A percentile compares a stretch with the other conserved stretches of the same genome.
Evolutionary conservation across 2,329 filamentous ascomycete species (phyloP).

Genomic region (Albophoma yamanashiensis): DNA sequence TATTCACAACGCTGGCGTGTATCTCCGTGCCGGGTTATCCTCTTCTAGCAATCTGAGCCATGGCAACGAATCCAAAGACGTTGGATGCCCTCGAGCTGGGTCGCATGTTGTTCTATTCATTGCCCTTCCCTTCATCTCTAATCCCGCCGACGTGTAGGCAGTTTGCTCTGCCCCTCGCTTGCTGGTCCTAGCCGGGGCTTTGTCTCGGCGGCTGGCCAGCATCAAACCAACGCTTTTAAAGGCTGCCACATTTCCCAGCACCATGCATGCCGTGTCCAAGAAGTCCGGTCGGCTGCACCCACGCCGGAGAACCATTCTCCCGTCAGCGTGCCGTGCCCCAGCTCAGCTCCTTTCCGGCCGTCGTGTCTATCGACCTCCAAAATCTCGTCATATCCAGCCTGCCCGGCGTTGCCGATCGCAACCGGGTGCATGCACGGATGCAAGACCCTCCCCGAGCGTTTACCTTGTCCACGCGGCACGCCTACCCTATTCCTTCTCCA

Average conservation of each 20-base stretch:
- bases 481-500: slow-evolving; percentile 25
- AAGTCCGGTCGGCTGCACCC: not conserved
- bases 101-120: not conserved
- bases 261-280: not conserved
- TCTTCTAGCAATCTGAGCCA: not conserved
- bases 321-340: not conserved
- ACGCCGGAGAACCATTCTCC: not conserved
- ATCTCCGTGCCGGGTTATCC: not conserved
- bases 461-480: slow-evolving; percentile 2
- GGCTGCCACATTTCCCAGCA: not conserved
- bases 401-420: not conserved
- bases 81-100: not conserved
- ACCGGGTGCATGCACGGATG: not conserved
- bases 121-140: not conserved
- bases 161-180: not conserved
- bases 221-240: not conserved
- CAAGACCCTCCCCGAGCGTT: not conserved
- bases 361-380: not conserved
- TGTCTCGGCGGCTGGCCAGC: not conserved
- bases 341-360: not conserved
- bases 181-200: not conserved
- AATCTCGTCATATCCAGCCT: not conserved
- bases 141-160: not conserved
- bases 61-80: not conserved
- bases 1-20: not conserved